Base-by-base conservation (phyloP, 768 basidiomycete genomes). In the Lactarius pseudohatsudake region DNA sequence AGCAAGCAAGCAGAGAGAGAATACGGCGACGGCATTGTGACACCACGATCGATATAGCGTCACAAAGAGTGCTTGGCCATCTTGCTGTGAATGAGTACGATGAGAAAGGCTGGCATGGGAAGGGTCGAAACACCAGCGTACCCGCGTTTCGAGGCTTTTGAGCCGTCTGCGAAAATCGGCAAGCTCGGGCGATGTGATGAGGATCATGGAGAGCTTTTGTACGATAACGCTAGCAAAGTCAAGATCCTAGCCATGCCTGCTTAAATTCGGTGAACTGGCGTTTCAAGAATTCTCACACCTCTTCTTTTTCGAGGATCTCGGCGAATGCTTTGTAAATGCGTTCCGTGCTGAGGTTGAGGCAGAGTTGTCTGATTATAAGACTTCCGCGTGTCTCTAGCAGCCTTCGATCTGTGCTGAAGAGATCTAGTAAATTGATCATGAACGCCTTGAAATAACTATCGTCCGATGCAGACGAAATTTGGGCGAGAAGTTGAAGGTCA, bases 191-290 rank as follows among this genome's bases (percentile, higher is more conserved):
- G 94, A 95, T 7, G 96, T 98, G 69, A 96, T 96, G 59, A 99
- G 81, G 71, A 99, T 98, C 75, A 95, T 89, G 74, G 94, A 98
- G 57, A 99, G 80, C 77, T 98, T 98, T 79, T 97, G 94, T 18
- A 99, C 94, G 76, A 99, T 98, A 68, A 92, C 90, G 72, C 95
- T 94, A 2, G 96, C 96, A 76, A 98, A 98, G 75, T 98, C 97
- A 50, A 98, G 84, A 75, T 99, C 97, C 94, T 96, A 59, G 32
- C 3, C 2, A 54, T 38, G 66, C 28, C 26, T 34, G 32, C 34
- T 70, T 45, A 47, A 50, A 30, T 4, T 64, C 34, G 57, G 30
- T 22, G 9, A 28, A 32, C 7, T 36, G n/a, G 22, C 6, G 22
- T 15, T 26, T 53, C 38, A 62, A 9, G 38, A 22, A 50, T 32